Base-by-base conservation (phyloP, 306 rosid genomes). In the Mimosa bimucronata region DNA sequence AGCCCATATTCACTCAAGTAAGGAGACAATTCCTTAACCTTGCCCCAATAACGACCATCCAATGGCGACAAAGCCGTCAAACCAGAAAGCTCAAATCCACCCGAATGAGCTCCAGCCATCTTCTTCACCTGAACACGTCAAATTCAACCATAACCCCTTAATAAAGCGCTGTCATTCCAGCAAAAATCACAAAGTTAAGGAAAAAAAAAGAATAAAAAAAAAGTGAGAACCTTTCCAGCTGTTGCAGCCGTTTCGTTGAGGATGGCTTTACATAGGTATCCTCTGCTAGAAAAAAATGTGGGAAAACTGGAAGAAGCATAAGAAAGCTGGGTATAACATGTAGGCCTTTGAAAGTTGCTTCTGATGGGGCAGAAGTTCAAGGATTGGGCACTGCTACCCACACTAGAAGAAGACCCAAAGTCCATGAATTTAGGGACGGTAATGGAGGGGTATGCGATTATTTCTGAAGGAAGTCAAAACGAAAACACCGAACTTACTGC, bases 11-110 rank as follows among this genome's bases (percentile, higher is more conserved):
- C 97, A 71, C 92, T 87, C 87, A 85, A 69, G 12, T 46, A 86
- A 66, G 87, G 93, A 81, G 89, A 81, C 81, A 91, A 79, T 61
- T 91, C 92, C 85, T 88, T 85, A 41, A 91, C 90, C 83, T 88
- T 88, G 31, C 77, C 77, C 89, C 93, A 83, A 71, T 89, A 91
- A 21, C 97, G 97, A 53, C 97, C 93, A 73, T 91, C 97, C 86
- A 91, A 82, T 2, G 97, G 97, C 19, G 97, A 91, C 76, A 91
- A 40, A 73, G 97, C 90, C 42, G 90, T 91, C 83, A 91, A 81
- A 72, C 61, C 72, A 48, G 92, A 91, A 44, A 84, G 82, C 76
- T 85, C 86, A 15, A 89, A 28, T 65, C 81, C 88, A 45, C 7
- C 8, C 25, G 84, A 83, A 71, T 29, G 74, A 52, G 78, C 64